Conservation (phyloP, 495 filamentous ascomycete species). For the Penicillium canariense region DNA sequence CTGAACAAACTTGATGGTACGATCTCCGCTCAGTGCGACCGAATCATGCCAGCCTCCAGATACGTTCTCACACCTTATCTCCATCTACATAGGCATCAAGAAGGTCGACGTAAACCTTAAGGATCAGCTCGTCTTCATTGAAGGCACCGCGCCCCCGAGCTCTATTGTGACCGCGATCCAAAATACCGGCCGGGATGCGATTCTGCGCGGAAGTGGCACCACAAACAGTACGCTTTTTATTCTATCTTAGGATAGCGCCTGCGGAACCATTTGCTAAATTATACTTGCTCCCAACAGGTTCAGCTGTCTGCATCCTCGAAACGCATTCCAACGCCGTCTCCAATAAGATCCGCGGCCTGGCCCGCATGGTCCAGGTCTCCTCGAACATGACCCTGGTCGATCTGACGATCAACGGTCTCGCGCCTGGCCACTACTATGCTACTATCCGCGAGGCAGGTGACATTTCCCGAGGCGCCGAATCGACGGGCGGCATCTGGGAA, state of each 20-base stretch:
- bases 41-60: not conserved
- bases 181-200: slow-evolving; percentile 86
- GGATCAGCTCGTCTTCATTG: slow-evolving; percentile 47
- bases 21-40: not conserved
- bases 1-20: slow-evolving; percentile 70
- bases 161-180: slow-evolving; percentile 87
- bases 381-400: slow-evolving; percentile 78
- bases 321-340: slow-evolving; percentile 63
- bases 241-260: slow-evolving; percentile 1
- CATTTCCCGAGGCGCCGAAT: slow-evolving; percentile 76
- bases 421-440: slow-evolving; percentile 75
- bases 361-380: slow-evolving; percentile 77
- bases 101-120: slow-evolving; percentile 50
- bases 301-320: slow-evolving; percentile 95
- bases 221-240: slow-evolving; percentile 66
- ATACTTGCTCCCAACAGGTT: slow-evolving; percentile 55
- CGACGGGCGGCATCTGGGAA: slow-evolving; percentile 83
- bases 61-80: not conserved
- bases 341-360: slow-evolving; percentile 71
- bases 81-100: slow-evolving; percentile 37
- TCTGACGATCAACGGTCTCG: slow-evolving; percentile 81
- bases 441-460: slow-evolving; percentile 86
- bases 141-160: slow-evolving; percentile 71
- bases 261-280: not conserved
- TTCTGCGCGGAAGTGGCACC: slow-evolving; percentile 82